Conservation (phyloP, 139 green algal species). For the Micractinium conductrix region DNA sequence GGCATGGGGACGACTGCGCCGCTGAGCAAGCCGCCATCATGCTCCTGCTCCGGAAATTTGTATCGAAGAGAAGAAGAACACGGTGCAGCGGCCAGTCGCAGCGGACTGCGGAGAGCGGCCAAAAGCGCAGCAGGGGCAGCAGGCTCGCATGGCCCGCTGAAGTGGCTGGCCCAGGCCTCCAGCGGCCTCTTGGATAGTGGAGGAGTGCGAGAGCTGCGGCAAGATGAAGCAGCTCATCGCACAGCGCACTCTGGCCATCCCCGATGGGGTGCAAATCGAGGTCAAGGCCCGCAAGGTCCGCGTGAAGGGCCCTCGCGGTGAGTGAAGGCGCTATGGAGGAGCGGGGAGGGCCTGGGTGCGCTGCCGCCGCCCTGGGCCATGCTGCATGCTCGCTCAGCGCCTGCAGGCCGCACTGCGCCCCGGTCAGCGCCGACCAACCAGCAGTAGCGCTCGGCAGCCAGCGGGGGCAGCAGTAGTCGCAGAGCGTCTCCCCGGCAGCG, state of each 20-base stretch:
- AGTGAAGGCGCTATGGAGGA: constrained; percentile 12
- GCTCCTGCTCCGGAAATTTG: too few species aligned
- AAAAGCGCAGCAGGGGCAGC: not conserved
- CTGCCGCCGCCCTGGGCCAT: not conserved
- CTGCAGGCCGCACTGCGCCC: too few species aligned
- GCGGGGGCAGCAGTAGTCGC: not conserved
- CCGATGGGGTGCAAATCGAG: constrained; percentile 58
- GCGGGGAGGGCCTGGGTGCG: not conserved
- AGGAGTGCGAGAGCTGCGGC: not conserved
- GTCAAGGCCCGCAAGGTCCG: constrained; percentile 69
- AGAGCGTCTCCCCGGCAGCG: too few species aligned
- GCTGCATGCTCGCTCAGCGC: not conserved
- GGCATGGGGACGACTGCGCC: too few species aligned
- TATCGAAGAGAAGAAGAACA: too few species aligned
- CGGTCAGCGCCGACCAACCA: too few species aligned
- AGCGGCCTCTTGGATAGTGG: not conserved
- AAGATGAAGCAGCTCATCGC: constrained; percentile 83
- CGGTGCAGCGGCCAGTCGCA: not conserved
- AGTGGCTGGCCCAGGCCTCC: not conserved
- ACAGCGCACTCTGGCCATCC: constrained; percentile 66
- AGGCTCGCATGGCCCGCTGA: not conserved
- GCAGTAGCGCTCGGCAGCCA: too few species aligned
- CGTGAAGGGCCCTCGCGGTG: constrained; percentile 83
- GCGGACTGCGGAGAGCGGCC: too few species aligned
- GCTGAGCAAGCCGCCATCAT: too few species aligned